phyloP scores from a whole-genome alignment of 768 basidiomycete species.

The Collybiopsis confluens region DNA sequence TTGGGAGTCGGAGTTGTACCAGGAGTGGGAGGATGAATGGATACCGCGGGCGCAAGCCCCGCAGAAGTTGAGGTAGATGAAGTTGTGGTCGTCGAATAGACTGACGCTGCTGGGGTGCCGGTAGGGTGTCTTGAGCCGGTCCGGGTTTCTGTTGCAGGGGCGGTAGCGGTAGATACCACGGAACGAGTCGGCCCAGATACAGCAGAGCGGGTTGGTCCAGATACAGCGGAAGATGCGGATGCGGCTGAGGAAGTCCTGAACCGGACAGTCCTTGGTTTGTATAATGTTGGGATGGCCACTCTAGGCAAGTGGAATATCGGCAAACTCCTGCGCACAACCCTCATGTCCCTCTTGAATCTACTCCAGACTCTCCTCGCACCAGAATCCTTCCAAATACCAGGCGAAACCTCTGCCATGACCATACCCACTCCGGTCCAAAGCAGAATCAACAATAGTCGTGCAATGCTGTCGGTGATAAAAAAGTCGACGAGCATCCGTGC shows the following conservation, averaged over 20 bases:
- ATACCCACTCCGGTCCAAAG: conserved; percentile 52
- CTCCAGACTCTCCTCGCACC: conserved; percentile 27
- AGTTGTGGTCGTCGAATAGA: not conserved
- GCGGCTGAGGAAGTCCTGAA: conserved; percentile 27
- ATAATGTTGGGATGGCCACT: not conserved
- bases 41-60: not conserved
- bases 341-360: conserved; percentile 28
- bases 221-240: not conserved
- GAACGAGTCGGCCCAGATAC: not conserved
- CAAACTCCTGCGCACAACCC: conserved; percentile 16
- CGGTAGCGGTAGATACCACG: not conserved
- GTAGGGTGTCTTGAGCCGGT: not conserved
- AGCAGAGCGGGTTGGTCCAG: conserved; percentile 7
- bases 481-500: conserved; percentile 71
- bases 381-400: conserved; percentile 41
- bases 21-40: conserved; percentile 4
- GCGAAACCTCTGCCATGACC: conserved; percentile 48
- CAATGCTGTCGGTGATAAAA: conserved; percentile 53
- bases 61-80: not conserved
- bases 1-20: not conserved
- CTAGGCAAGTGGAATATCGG: not conserved
- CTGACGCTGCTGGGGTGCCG: not conserved
- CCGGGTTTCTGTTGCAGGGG: not conserved
- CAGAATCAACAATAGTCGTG: conserved; percentile 40
- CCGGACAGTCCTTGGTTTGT: conserved; percentile 7